Conservation (phyloP, 2,329 filamentous ascomycete species). For the Calonectria hongkongensis region DNA sequence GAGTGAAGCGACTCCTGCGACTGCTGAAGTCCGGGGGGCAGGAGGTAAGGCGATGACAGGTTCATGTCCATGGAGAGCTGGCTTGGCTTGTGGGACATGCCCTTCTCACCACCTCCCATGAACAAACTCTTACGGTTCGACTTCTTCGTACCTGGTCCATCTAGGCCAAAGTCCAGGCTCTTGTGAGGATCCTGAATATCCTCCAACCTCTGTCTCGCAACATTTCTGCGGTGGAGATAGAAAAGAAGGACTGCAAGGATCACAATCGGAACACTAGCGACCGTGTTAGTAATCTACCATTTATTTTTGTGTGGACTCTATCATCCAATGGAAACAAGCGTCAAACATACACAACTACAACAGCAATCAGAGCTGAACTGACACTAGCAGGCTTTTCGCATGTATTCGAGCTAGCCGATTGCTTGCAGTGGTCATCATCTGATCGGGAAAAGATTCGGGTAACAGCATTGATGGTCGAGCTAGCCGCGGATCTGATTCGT, state of each 20-base stretch:
- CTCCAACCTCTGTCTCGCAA: constrained; percentile 82
- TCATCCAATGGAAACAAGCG: constrained; percentile 22
- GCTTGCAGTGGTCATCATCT: constrained; percentile 46
- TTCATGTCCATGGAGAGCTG: constrained; percentile 84
- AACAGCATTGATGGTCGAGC: constrained; percentile 41
- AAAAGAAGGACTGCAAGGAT: constrained; percentile 80
- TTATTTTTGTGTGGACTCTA: not conserved
- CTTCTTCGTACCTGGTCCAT: constrained; percentile 59
- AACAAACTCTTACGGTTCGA: constrained; percentile 60
- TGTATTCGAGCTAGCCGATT: constrained; percentile 57
- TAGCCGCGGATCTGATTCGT: constrained; percentile 10
- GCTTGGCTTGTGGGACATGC: constrained; percentile 62
- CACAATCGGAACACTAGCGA: constrained; percentile 82
- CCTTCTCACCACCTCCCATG: constrained; percentile 73
- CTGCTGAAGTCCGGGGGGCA: constrained; percentile 86
- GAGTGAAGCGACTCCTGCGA: constrained; percentile 93
- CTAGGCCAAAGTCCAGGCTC: constrained; percentile 94
- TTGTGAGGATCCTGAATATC: constrained; percentile 91
- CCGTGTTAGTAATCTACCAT: constrained; percentile 43
- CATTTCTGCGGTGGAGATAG: constrained; percentile 86
- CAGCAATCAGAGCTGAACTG: constrained; percentile 77
- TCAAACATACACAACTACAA: constrained; percentile 81
- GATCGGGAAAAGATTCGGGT: constrained; percentile 47
- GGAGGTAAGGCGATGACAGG: constrained; percentile 89
- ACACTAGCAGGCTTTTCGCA: constrained; percentile 77